Base-by-base conservation (phyloP, 2,329 filamentous ascomycete genomes). In the Didymella lethalis region DNA sequence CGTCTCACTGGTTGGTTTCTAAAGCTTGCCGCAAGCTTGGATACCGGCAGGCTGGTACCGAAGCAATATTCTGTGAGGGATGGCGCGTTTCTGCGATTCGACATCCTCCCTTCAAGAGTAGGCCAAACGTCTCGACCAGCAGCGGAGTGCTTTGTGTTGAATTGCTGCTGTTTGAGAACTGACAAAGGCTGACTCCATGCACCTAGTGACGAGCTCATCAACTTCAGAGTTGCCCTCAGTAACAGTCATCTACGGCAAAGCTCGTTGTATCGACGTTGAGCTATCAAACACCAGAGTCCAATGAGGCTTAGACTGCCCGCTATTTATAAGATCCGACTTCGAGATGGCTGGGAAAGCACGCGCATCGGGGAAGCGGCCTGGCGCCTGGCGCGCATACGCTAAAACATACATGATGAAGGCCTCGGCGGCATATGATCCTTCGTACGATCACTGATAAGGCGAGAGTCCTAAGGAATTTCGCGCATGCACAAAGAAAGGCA, bases 1-100 rank as follows among this genome's bases (percentile, higher is more conserved):
- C 45, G 23, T 36, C 57, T 45, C 41, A 48, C 44, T 67, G 59
- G 67, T 71, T 69, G 65, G 69, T 61, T 64, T 54, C 48, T 54
- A 55, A 49, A 36, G 49, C 51, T 31, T 49, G 48, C 50, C 56
- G 51, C 62, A 63, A 63, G 66, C 66, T 60, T 49, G 26, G 29
- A 61, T 62, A 56, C 73, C 74, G 72, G 70, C 68, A 68, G 66
- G 11, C 41, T 73, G 74, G 74, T 72, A 73, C 61, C 73, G 73
- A 75, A 66, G 65, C 64, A 64, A 57, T 66, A 62, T 68, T 61
- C 61, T 70, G 64, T 66, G 66, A 68, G 48, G 41, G 50, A 61
- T 68, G 64, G 69, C 68, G 69, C 60, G 47, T 62, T 62, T 59
- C 59, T 25, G 31, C 16, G 56, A 58, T 57, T 58, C 55, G 57